Conservation (phyloP, 1,139 yeast species). For the Lipomyces yarrowii region DNA sequence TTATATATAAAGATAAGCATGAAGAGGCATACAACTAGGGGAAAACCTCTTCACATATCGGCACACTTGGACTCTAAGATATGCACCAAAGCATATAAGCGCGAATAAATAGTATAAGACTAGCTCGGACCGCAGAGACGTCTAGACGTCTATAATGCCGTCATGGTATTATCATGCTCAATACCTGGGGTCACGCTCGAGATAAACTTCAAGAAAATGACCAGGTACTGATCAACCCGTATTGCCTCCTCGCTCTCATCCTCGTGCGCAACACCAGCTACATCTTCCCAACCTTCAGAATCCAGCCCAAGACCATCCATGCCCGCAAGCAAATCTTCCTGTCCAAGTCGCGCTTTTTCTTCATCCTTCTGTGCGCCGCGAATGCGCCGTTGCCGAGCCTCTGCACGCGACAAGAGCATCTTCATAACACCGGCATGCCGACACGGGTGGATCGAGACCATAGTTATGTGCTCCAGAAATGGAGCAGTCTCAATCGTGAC, state of each 20-base stretch:
- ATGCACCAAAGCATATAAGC: not conserved
- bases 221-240: constrained; percentile 86
- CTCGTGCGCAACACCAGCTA: constrained; percentile 44
- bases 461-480: constrained; percentile 71
- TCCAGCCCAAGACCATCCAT: constrained; percentile 30
- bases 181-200: constrained; percentile 98
- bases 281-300: constrained; percentile 31
- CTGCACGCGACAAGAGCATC: constrained; percentile 71
- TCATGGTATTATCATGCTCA: constrained; percentile 96
- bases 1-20: not conserved
- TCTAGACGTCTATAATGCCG: constrained; percentile 56
- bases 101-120: not conserved
- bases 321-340: constrained; percentile 23
- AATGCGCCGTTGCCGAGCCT: constrained; percentile 39
- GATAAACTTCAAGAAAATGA: constrained; percentile 87
- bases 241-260: constrained; percentile 52
- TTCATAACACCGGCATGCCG: constrained; percentile 94
- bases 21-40: not conserved
- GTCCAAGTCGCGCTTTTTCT: constrained; percentile 37
- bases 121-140: not conserved
- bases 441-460: constrained; percentile 95
- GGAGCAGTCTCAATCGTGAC: constrained; percentile 96
- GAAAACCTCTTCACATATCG: not conserved
- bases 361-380: constrained; percentile 45
- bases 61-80: not conserved